A percentile compares a stretch with the other conserved stretches of the same genome.
These are phyloP conservation scores for Penicillium concentricum DNA, from an alignment of 2,329 filamentous ascomycete species.

Conservation along the genomic window DNA sequence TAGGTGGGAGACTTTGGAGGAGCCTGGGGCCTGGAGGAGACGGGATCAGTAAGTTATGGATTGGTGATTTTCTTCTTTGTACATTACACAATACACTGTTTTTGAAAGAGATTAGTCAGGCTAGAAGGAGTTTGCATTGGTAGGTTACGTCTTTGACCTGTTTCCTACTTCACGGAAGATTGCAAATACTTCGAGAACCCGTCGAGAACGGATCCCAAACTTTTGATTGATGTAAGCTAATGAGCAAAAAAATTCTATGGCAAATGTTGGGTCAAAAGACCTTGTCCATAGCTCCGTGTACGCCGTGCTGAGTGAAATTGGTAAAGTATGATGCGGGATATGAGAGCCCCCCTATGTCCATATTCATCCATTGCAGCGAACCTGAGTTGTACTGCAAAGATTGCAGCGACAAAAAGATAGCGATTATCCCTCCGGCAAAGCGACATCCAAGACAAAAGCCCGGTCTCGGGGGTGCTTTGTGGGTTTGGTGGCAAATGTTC, in stretches of 20 bases:
- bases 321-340: constrained; percentile 1
- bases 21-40: constrained; percentile 32
- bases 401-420: background rate
- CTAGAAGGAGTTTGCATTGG: background rate
- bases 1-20: constrained; percentile 35
- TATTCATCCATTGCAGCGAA: background rate
- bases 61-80: background rate
- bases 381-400: background rate
- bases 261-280: constrained; percentile 1
- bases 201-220: constrained; percentile 1
- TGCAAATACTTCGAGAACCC: background rate
- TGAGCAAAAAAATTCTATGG: constrained; percentile 1
- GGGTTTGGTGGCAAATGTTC: background rate
- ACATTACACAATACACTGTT: background rate
- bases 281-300: constrained; percentile 16
- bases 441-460: constrained; percentile 5
- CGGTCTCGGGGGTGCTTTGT: background rate
- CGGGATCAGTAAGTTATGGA: constrained; percentile 6
- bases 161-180: background rate
- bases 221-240: constrained; percentile 17
- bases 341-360: background rate
- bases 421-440: background rate
- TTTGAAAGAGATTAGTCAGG: background rate
- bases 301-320: constrained; percentile 17
- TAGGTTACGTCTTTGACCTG: background rate